Evolutionary conservation across 2,329 filamentous ascomycete species (phyloP).

Genomic region (Calycina herbarum): DNA sequence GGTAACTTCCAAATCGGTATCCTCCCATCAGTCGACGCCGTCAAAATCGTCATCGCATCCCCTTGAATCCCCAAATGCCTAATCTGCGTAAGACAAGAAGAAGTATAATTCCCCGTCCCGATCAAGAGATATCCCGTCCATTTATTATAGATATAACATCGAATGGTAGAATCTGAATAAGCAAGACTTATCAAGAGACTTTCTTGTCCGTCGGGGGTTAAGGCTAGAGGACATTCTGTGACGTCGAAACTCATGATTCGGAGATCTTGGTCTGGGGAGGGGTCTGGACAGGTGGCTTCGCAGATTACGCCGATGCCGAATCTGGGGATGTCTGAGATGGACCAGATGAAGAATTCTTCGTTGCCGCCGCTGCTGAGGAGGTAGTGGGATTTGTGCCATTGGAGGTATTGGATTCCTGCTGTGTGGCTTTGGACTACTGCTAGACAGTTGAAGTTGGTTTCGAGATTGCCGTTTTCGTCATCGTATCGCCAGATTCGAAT

Average conservation of each 20-base stretch:
- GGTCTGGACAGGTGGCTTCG: slow-evolving; percentile 55
- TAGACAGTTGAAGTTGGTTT: slow-evolving; percentile 45
- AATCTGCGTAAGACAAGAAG: slow-evolving; percentile 73
- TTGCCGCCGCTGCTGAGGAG: slow-evolving; percentile 85
- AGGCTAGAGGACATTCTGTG: slow-evolving; percentile 16
- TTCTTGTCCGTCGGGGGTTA: not conserved
- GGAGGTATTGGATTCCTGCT: slow-evolving; percentile 70
- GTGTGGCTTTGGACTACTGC: slow-evolving; percentile 74
- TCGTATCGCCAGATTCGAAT: slow-evolving; percentile 70
- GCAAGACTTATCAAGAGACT: slow-evolving; percentile 64
- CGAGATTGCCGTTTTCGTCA: slow-evolving; percentile 17
- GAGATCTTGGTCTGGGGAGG: slow-evolving; percentile 60
- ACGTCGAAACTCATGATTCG: slow-evolving; percentile 80
- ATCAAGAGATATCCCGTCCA: slow-evolving; percentile 49
- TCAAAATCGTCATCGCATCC: slow-evolving; percentile 49
- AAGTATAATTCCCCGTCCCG: slow-evolving; percentile 61
- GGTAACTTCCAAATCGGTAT: slow-evolving; percentile 58
- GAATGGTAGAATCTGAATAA: slow-evolving; percentile 81
- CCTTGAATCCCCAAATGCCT: slow-evolving; percentile 43
- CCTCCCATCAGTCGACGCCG: slow-evolving; percentile 80
- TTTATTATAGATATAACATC: slow-evolving; percentile 52
- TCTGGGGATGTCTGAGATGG: slow-evolving; percentile 51
- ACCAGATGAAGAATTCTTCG: slow-evolving; percentile 90
- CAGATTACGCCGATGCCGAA: slow-evolving; percentile 55
- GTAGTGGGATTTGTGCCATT: slow-evolving; percentile 65